Evolutionary conservation across 2,329 filamentous ascomycete species (phyloP).

Genomic region (Didymella glomerata): DNA sequence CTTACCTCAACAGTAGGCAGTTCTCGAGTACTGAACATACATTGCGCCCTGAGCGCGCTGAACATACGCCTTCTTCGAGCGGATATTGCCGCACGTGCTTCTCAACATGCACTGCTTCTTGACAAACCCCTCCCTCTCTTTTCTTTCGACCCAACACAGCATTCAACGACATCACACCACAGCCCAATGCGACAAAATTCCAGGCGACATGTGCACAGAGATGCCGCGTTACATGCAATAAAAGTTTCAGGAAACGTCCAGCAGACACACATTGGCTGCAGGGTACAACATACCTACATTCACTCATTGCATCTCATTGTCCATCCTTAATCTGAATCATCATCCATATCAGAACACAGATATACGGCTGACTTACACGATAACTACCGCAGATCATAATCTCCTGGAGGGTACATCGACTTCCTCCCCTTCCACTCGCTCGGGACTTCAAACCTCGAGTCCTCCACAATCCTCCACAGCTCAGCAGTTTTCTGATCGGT

Average conservation of each 20-base stretch:
- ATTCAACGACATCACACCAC: not conserved
- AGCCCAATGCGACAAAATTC: slow-evolving; percentile 12
- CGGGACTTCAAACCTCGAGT: not conserved
- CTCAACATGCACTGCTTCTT: slow-evolving; percentile 29
- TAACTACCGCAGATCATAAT: too few relatives aligned
- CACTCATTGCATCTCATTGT: too few relatives aligned
- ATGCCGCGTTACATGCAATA: not conserved
- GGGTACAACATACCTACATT: slow-evolving; percentile 3
- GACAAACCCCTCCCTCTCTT: not conserved
- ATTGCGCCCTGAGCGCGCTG: slow-evolving; percentile 8
- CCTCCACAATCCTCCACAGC: not conserved
- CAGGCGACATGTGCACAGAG: not conserved
- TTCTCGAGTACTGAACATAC: slow-evolving; percentile 13
- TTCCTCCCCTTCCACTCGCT: not conserved
- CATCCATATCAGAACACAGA: too few relatives aligned
- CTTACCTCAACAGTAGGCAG: slow-evolving; percentile 22
- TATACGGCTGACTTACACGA: too few relatives aligned
- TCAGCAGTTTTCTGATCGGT: not conserved
- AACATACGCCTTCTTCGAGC: slow-evolving; percentile 13
- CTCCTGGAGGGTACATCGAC: not conserved
- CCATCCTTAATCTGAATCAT: too few relatives aligned
- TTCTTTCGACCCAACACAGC: not conserved
- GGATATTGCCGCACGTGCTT: slow-evolving; percentile 21
- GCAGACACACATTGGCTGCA: not conserved
- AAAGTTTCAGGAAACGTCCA: not conserved